Conservation (phyloP, 495 filamentous ascomycete genomes). For the Penicillium subrubescens region DNA sequence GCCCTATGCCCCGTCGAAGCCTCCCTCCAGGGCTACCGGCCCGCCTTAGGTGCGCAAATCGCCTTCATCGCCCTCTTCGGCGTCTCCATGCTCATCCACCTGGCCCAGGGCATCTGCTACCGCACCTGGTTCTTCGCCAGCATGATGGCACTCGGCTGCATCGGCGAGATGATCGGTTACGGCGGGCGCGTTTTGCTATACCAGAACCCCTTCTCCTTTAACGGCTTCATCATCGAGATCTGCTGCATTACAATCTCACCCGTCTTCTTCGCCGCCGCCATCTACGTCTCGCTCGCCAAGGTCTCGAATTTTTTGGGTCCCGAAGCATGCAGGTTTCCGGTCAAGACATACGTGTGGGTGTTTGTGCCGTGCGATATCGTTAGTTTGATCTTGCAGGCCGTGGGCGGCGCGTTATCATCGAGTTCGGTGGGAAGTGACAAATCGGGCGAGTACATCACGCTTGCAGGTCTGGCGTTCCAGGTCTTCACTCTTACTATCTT, state of each 20-base stretch:
- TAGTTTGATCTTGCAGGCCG: not conserved
- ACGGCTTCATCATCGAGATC: not conserved
- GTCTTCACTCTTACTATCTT: not conserved
- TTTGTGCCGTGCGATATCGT: not conserved
- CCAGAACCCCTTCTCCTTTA: not conserved
- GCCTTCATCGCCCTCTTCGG: not conserved
- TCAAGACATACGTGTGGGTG: not conserved
- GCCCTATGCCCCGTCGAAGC: not conserved
- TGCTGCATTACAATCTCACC: not conserved
- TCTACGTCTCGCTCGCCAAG: not conserved
- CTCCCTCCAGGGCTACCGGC: not conserved
- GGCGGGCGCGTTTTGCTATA: not conserved
- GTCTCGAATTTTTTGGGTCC: not conserved
- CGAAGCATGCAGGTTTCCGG: not conserved
- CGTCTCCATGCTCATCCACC: not conserved
- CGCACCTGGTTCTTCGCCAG: not conserved
- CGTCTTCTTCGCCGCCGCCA: not conserved
- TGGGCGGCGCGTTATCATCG: not conserved
- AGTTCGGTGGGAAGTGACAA: not conserved
- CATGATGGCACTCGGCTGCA: not conserved
- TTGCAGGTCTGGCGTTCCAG: not conserved
- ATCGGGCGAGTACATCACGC: not conserved
- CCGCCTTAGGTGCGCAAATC: not conserved
- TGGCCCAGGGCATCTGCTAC: not conserved
- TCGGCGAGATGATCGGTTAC: not conserved